Base-by-base conservation (phyloP, 768 basidiomycete species). In the Gautieria morchelliformis region DNA sequence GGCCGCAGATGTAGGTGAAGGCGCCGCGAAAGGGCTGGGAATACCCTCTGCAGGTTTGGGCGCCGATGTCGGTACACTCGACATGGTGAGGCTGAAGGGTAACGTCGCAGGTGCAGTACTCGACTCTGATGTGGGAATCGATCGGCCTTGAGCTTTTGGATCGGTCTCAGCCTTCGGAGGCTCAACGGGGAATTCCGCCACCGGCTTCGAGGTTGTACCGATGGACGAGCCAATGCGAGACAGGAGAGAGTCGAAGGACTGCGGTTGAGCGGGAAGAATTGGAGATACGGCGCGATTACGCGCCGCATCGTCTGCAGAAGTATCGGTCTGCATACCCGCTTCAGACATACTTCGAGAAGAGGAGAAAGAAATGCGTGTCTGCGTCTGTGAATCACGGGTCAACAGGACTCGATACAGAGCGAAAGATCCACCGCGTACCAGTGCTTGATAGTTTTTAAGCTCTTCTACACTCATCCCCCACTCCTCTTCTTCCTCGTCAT, bases 281-380 rank as follows among this genome's bases (percentile, higher is more conserved):
- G 48, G 48, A 15, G 46, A 55, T 15, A 35, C 5, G 24, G 19
- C 37, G 51, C 48, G 48, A 24, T 19, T 17, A 49, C 22, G 27
- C 17, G 32, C 7, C 22, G 24, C 22, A 20, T 40, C 27, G 30
- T 35, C 37, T 14, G 53, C 35, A 17, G 27, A 44, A 8, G 47
- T 49, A 10, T 57, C 56, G 7, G 56, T 57, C 47, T 57, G 56
- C 20, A 57, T 57, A 27, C 56, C 56, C 2, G 44, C 20, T 30
- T 57, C 56, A 11, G 56, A 57, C 56, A 57, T 57, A 11, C 56
- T 10, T n/a, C 56, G 45, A 24, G 24, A 35, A 39, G 20, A 2
- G 22, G 44, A 35, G 32, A 57, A 50, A 7, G 45, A 24, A 17
- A 50, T 9, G 22, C 5, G 46, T 15, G 27, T 30, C 56, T 57